These are phyloP conservation scores for Coemansia sp. DNA, from an alignment of 192 early-diverging fungal species.

Conservation along the genomic window DNA sequence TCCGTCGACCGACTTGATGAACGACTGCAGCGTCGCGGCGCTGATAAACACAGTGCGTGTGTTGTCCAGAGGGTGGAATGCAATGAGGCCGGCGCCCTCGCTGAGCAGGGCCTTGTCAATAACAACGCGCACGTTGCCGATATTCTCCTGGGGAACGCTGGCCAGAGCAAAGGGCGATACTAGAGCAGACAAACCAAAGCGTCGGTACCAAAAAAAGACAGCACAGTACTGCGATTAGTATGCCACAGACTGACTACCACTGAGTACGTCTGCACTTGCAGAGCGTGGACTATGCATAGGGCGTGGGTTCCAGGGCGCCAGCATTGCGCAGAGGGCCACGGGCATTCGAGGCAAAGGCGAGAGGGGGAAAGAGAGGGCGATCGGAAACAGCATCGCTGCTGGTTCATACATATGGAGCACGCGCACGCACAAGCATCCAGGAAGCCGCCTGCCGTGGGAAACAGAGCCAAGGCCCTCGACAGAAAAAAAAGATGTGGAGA, in stretches of 20 bases:
- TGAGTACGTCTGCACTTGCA: too few species aligned
- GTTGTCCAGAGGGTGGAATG: constrained; percentile 65
- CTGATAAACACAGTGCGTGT: constrained; percentile 59
- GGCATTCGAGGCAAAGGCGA: too few species aligned
- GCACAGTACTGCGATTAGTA: too few species aligned
- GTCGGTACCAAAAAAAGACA: not conserved
- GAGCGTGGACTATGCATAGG: too few species aligned
- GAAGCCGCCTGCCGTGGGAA: too few species aligned
- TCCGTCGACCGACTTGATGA: constrained; percentile 55
- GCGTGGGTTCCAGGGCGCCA: too few species aligned
- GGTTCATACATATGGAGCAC: too few species aligned
- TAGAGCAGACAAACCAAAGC: constrained; percentile 18
- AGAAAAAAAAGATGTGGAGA: not conserved
- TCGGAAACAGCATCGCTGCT: too few species aligned
- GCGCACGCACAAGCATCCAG: too few species aligned
- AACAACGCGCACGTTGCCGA: constrained; percentile 64
- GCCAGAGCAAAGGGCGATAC: constrained; percentile 74
- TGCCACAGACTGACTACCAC: too few species aligned
- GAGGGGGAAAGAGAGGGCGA: too few species aligned
- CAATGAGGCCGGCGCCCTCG: constrained; percentile 45
- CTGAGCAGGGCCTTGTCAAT: constrained; percentile 65
- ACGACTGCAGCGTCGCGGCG: constrained; percentile 54
- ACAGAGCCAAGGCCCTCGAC: not conserved
- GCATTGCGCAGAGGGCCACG: too few species aligned
- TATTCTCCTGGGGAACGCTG: constrained; percentile 55